Conservation (phyloP, 768 basidiomycete species). For the Terana coerulea region DNA sequence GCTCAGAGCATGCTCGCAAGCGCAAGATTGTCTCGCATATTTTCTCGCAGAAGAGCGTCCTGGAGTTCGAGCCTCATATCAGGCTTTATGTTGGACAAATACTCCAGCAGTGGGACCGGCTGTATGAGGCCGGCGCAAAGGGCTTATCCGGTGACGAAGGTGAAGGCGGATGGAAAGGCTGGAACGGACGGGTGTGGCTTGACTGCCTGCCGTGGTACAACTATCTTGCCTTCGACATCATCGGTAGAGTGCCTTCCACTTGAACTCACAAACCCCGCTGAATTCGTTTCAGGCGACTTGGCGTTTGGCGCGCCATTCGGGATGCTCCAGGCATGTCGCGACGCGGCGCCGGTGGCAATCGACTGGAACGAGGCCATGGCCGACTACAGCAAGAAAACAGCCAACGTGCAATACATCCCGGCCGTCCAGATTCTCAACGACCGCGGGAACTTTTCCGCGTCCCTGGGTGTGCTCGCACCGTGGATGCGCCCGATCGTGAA, state of each 20-base stretch:
- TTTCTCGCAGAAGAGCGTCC: constrained; percentile 79
- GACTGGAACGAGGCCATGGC: constrained; percentile 52
- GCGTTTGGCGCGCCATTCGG: constrained; percentile 88
- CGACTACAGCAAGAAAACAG: constrained; percentile 48
- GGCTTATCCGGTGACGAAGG: constrained; percentile 56
- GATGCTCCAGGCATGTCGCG: constrained; percentile 74
- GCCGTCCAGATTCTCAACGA: constrained; percentile 85
- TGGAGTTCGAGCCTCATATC: constrained; percentile 86
- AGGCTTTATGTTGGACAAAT: constrained; percentile 58
- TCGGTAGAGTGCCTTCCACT: constrained; percentile 40
- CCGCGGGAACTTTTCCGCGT: constrained; percentile 82
- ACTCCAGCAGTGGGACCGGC: constrained; percentile 71
- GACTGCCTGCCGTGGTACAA: constrained; percentile 73
- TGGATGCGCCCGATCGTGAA: constrained; percentile 65
- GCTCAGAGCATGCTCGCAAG: constrained; percentile 79
- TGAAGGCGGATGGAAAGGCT: constrained; percentile 58
- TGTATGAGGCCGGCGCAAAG: constrained; percentile 53
- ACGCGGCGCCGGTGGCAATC: constrained; percentile 66
- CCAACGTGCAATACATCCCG: constrained; percentile 59
- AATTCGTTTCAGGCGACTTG: constrained; percentile 56
- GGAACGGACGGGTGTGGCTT: constrained; percentile 63
- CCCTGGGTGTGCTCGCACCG: constrained; percentile 74
- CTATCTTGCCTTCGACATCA: constrained; percentile 71
- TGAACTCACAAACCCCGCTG: neutral
- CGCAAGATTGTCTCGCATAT: constrained; percentile 88